These are phyloP conservation scores for Beta corolliflora DNA, from an alignment of 179 eudicot species.

Conservation along the genomic window DNA sequence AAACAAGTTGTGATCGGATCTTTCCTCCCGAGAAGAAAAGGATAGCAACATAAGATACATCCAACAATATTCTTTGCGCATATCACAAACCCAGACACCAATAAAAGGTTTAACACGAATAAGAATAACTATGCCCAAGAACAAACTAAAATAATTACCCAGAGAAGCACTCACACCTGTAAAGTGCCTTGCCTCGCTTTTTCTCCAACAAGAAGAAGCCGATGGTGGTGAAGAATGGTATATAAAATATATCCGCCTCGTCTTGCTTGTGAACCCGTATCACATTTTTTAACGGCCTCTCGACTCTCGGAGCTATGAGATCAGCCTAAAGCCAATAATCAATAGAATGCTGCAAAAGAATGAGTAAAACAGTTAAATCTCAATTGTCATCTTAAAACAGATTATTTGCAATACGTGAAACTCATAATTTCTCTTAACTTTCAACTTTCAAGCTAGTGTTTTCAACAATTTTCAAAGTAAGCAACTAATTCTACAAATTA, in stretches of 20 bases:
- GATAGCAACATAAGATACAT: slow-evolving; percentile 3
- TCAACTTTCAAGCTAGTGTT: too few relatives aligned
- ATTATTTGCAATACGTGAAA: neutral
- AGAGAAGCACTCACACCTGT: slow-evolving; percentile 96
- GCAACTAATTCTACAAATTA: too few relatives aligned
- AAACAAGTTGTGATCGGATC: too few relatives aligned
- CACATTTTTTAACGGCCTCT: slow-evolving; percentile 73
- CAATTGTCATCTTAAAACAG: neutral
- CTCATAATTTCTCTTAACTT: too few relatives aligned
- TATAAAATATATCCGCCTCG: slow-evolving; percentile 88
- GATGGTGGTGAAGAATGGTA: slow-evolving; percentile 94
- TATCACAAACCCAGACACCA: neutral
- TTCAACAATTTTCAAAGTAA: too few relatives aligned
- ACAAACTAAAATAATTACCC: slow-evolving; percentile 15
- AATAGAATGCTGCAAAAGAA: slow-evolving; percentile 76
- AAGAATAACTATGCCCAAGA: neutral
- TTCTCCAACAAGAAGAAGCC: slow-evolving; percentile 91
- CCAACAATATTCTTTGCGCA: neutral
- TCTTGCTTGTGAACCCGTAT: slow-evolving; percentile 75
- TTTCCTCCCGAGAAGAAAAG: too few relatives aligned
- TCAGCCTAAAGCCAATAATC: slow-evolving; percentile 99
- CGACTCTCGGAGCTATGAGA: slow-evolving; percentile 81
- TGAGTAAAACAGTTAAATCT: slow-evolving; percentile 6
- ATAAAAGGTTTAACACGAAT: neutral
- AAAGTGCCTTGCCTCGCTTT: slow-evolving; percentile 96